phyloP scores from a whole-genome alignment of 2,329 filamentous ascomycete genomes.

The Tolypocladium sp. region DNA sequence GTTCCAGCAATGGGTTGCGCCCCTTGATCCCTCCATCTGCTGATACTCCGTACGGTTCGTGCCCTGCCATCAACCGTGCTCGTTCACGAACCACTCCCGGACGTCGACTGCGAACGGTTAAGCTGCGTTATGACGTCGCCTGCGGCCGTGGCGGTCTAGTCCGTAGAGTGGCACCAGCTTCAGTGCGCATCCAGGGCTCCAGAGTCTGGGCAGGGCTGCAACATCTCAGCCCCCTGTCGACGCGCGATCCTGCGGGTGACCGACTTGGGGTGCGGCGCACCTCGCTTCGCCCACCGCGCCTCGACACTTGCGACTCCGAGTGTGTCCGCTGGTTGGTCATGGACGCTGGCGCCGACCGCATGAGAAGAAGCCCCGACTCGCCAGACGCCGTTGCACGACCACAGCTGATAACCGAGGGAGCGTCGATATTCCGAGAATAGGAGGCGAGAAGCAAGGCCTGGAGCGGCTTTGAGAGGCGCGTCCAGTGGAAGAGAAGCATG shows the following conservation, averaged over 20 bases:
- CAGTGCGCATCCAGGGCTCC: not conserved
- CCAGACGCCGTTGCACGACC: not conserved
- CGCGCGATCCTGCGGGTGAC: not conserved
- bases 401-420: not conserved
- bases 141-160: not conserved
- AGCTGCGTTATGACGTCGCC: not conserved
- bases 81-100: not conserved
- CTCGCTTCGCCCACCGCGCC: not conserved
- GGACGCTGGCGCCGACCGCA: not conserved
- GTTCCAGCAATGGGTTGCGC: not conserved
- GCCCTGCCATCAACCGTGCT: not conserved
- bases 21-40: not conserved
- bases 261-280: not conserved
- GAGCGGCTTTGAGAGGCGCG: not conserved
- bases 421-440: not conserved
- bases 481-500: conserved; percentile 12
- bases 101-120: not conserved
- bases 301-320: not conserved
- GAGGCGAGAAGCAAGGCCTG: not conserved
- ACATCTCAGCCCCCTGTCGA: not conserved
- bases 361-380: not conserved
- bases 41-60: too few relatives aligned
- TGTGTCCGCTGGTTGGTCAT: not conserved
- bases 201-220: too few relatives aligned
- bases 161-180: not conserved